Conservation (phyloP, 2,329 filamentous ascomycete species). For the Lasiodiplodia theobromae region DNA sequence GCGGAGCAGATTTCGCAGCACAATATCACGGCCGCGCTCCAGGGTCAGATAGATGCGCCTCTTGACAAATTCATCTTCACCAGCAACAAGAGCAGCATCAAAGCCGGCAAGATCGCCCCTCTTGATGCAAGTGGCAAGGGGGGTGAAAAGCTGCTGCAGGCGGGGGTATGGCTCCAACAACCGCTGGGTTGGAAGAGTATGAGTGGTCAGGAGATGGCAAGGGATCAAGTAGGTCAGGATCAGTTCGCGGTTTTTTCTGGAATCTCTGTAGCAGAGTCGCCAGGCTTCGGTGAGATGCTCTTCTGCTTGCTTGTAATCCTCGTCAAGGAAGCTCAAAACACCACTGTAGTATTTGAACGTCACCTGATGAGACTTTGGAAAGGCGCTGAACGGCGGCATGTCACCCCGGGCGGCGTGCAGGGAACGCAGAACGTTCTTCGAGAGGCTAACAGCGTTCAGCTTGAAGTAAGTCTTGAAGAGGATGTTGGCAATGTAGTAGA, state of each 20-base stretch:
- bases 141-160: slow-evolving; percentile 79
- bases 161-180: slow-evolving; percentile 78
- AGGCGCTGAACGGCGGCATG: slow-evolving; percentile 79
- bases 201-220: slow-evolving; percentile 85
- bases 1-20: slow-evolving; percentile 86
- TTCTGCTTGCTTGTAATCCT: slow-evolving; percentile 86
- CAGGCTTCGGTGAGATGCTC: slow-evolving; percentile 81
- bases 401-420: slow-evolving; percentile 79
- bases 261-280: slow-evolving; percentile 76
- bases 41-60: slow-evolving; percentile 93
- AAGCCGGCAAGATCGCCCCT: slow-evolving; percentile 83
- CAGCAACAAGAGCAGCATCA: slow-evolving; percentile 78
- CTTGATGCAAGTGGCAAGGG: slow-evolving; percentile 80
- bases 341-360: slow-evolving; percentile 97
- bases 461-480: slow-evolving; percentile 99
- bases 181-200: slow-evolving; percentile 76
- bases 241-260: slow-evolving; percentile 78
- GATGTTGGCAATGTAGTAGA: slow-evolving; percentile 93
- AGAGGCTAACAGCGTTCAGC: slow-evolving; percentile 87
- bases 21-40: slow-evolving; percentile 89
- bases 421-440: slow-evolving; percentile 86
- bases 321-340: slow-evolving; percentile 91
- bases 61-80: slow-evolving; percentile 92
- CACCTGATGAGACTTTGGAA: slow-evolving; percentile 88
- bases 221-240: slow-evolving; percentile 96